Percentiles rank a stretch among this genome's conserved stretches.
Conservation (phyloP, 345 rosid genomes). For the Zanthoxylum bungeanum region DNA sequence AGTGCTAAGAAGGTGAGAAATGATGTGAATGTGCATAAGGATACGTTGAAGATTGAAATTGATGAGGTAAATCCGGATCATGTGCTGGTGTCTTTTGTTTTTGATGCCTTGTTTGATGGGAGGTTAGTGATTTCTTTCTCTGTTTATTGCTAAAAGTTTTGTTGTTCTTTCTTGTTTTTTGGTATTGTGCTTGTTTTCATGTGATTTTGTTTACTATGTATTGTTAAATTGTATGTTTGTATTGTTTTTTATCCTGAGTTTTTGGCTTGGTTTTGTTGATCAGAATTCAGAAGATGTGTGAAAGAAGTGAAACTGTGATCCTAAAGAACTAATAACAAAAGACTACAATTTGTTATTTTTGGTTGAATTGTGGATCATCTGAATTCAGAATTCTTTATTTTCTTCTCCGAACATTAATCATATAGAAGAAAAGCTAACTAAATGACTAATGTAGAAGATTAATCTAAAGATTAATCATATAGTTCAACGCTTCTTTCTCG, state of each 20-base stretch:
- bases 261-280: not conserved
- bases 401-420: not conserved
- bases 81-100: constrained; percentile 78
- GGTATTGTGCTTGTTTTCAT: not conserved
- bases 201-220: constrained; percentile 1
- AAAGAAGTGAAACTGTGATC: constrained; percentile 14
- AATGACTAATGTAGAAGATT: not conserved
- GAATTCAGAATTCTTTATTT: not conserved
- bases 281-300: not conserved
- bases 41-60: constrained; percentile 56
- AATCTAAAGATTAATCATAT: not conserved
- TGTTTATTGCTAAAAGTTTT: not conserved
- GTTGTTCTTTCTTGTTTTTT: no score
- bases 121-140: constrained; percentile 39
- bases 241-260: constrained; percentile 3
- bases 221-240: constrained; percentile 7
- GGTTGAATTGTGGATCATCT: not conserved
- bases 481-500: no score
- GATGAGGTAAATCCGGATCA: constrained; percentile 70
- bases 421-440: not conserved
- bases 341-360: not conserved
- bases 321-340: not conserved
- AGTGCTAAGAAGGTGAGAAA: constrained; percentile 87
- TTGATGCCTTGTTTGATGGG: constrained; percentile 84
- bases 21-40: constrained; percentile 87